phyloP scores from a whole-genome alignment of 2,329 filamentous ascomycete genomes.

The Colletotrichum sp. region DNA sequence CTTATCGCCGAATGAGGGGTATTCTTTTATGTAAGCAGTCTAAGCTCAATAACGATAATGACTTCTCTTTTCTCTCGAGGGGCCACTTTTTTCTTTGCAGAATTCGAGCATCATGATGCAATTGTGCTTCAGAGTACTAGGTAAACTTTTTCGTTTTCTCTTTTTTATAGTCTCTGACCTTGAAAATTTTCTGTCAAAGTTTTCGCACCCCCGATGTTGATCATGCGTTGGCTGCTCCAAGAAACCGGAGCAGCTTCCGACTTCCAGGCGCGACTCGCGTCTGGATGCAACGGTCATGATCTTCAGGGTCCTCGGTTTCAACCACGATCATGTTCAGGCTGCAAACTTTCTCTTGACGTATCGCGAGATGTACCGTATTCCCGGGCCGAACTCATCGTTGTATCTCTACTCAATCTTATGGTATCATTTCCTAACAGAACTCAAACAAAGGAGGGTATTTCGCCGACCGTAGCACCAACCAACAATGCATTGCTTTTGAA shows the following conservation, averaged over 20 bases:
- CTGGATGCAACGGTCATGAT: background rate
- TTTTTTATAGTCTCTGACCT: background rate
- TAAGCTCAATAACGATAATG: background rate
- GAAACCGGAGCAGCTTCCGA: background rate
- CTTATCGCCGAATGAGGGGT: constrained; percentile 17
- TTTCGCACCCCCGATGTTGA: background rate
- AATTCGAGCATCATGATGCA: background rate
- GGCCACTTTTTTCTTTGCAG: background rate
- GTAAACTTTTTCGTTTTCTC: background rate
- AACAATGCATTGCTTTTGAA: background rate
- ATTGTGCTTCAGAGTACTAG: background rate
- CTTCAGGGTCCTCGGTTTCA: background rate
- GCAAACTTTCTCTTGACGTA: too few species aligned
- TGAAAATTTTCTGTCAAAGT: background rate
- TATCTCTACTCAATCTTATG: background rate
- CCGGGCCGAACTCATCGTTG: too few species aligned
- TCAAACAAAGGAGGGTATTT: background rate
- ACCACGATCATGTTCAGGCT: background rate
- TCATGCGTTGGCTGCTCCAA: background rate
- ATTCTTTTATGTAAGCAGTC: background rate
- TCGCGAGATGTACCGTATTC: too few species aligned
- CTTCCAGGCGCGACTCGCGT: background rate
- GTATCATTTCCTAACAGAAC: background rate
- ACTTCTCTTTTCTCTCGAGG: background rate
- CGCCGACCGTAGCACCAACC: background rate